Evolutionary conservation across 192 early-diverging fungal genomes (phyloP), one percentile per base, ranked within the genome.

Genomic region (Nowakowskiella sp.): DNA sequence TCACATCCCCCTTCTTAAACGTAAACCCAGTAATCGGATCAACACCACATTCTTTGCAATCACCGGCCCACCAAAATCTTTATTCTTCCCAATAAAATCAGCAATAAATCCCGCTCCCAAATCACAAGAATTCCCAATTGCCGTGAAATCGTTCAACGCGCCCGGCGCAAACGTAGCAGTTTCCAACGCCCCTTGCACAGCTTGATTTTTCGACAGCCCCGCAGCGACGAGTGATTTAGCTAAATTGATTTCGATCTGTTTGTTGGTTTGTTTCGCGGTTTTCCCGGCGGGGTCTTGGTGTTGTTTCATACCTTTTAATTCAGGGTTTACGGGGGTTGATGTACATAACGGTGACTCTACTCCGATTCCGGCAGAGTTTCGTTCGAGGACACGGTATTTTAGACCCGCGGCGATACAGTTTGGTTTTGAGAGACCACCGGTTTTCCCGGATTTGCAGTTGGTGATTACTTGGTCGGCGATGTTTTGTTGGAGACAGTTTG

Each of bases 131-230:
- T 54, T 54, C 46, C 53, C 53, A 19, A 27, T 48, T 25, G 10
- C 45, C 7, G 53, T 30, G 43, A 8, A 6, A 39, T 54, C 49
- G 8, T 36, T 36, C 9, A 30, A 9, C 23, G 47, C 53, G 19
- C 53, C 53, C 23, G 53, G 47, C 8, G 49, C 53, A 51, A 54
- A 54, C 16, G 53, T 54, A 28, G 53, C 6, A 24, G 53, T 54
- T 23, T 51, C 46, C 5, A 52, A 26, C n/a, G 53, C 53, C 47
- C 47, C 23, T 24, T 54, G 23, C 22, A 39, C 21, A 13, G 53
- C 53, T 39, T 54, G 23, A 8, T 54, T 10, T 42, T 30, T 26
- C 9, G 45, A 53, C 46, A 54, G 54, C 16, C 53, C 53, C 23
- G 54, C 46, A 13, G 45, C 47, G 10, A 30, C 13, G 47, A 31